phyloP scores from a whole-genome alignment of 768 basidiomycete genomes.

The Auricularia sp. region DNA sequence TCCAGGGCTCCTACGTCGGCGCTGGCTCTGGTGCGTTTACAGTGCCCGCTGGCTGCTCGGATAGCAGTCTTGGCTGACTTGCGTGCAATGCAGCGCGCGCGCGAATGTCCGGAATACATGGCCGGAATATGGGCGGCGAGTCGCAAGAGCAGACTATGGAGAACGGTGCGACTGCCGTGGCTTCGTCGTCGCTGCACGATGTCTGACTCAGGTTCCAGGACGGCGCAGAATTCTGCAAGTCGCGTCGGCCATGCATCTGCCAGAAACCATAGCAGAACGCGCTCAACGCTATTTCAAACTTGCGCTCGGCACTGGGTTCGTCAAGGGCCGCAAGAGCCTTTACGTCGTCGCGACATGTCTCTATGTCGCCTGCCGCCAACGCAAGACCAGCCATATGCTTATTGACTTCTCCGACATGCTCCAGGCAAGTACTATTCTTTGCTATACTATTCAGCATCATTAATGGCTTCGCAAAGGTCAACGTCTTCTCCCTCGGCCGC shows the following conservation, averaged over 20 bases:
- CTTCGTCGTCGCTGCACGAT: background rate
- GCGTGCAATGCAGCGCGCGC: slow-evolving; percentile 52
- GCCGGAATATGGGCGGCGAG: slow-evolving; percentile 67
- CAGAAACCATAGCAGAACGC: slow-evolving; percentile 68
- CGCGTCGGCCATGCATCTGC: slow-evolving; percentile 64
- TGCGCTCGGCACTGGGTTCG: slow-evolving; percentile 90
- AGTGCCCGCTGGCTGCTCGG: background rate
- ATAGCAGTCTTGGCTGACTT: background rate
- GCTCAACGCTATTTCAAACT: slow-evolving; percentile 87
- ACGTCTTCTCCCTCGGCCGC: slow-evolving; percentile 94
- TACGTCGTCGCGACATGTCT: slow-evolving; percentile 95
- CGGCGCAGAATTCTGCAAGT: slow-evolving; percentile 76
- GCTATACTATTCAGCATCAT: too few relatives aligned
- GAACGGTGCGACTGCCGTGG: slow-evolving; percentile 49
- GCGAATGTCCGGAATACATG: slow-evolving; percentile 71
- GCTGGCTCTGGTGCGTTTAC: slow-evolving; percentile 74
- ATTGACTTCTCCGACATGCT: slow-evolving; percentile 98
- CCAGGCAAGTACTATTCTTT: slow-evolving; percentile 40
- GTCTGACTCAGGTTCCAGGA: slow-evolving; percentile 35
- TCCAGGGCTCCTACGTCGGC: slow-evolving; percentile 86
- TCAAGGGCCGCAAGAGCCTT: slow-evolving; percentile 80
- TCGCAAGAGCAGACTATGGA: slow-evolving; percentile 87
- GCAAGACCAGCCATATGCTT: slow-evolving; percentile 92
- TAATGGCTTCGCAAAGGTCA: slow-evolving; percentile 47
- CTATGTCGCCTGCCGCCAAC: slow-evolving; percentile 87